Percentiles rank a stretch among this genome's conserved stretches.
These are phyloP conservation scores for Juglanconis oblonga DNA, from an alignment of 2,329 filamentous ascomycete species.

Conservation along the genomic window DNA sequence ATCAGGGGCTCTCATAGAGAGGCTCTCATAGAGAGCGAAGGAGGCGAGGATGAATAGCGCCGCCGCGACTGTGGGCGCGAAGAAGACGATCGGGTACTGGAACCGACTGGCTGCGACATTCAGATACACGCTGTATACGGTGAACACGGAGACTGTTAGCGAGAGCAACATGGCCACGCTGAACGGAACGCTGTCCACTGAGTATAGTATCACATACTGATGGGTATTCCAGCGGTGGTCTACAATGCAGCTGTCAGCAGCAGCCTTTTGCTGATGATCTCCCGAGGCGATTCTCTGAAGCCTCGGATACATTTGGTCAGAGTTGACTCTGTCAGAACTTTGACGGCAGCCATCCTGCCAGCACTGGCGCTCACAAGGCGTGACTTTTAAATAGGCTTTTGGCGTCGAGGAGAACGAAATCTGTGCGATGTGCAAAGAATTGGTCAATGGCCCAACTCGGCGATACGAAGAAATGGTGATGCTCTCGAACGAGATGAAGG, in stretches of 20 bases:
- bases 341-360: background rate
- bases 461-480: no score
- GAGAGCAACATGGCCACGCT: slow-evolving; percentile 33
- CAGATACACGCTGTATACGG: slow-evolving; percentile 32
- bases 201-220: background rate
- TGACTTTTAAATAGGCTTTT: no score
- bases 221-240: slow-evolving; percentile 24
- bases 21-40: slow-evolving; percentile 31
- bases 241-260: slow-evolving; percentile 21
- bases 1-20: slow-evolving; percentile 31
- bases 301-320: slow-evolving; percentile 16
- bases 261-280: slow-evolving; percentile 18
- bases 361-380: no score
- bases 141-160: slow-evolving; percentile 30
- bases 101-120: slow-evolving; percentile 25
- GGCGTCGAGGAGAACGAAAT: no score
- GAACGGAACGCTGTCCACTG: slow-evolving; percentile 23
- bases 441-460: no score
- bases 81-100: slow-evolving; percentile 31
- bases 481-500: no score
- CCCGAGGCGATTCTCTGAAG: slow-evolving; percentile 19
- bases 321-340: background rate
- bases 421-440: no score
- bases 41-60: slow-evolving; percentile 26
- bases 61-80: slow-evolving; percentile 29